Evolutionary conservation across 2,329 filamentous ascomycete species (phyloP).

Genomic region (Dryadomyces sulphureus): DNA sequence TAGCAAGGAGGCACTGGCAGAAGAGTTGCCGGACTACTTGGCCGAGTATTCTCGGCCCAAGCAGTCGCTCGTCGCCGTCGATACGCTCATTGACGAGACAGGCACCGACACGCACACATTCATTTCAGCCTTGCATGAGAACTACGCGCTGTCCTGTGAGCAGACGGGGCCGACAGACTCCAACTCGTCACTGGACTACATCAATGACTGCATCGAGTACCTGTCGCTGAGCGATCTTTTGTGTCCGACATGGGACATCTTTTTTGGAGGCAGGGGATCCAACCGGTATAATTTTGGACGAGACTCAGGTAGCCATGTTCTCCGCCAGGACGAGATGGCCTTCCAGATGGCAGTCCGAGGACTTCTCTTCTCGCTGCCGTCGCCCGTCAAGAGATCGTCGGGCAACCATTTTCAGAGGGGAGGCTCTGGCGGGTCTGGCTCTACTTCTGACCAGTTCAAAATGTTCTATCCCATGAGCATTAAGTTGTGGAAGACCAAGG

Average conservation of each 20-base stretch:
- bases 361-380: conserved; percentile 69
- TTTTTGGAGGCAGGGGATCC: conserved; percentile 42
- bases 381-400: conserved; percentile 63
- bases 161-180: conserved; percentile 31
- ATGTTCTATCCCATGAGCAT: conserved; percentile 88
- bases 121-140: conserved; percentile 39
- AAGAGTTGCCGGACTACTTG: conserved; percentile 45
- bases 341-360: conserved; percentile 86
- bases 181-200: conserved; percentile 54
- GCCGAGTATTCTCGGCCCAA: conserved; percentile 42
- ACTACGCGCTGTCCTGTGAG: conserved; percentile 77
- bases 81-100: conserved; percentile 78
- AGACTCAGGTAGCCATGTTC: conserved; percentile 52
- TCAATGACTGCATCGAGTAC: conserved; percentile 74
- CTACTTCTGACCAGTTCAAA: conserved; percentile 50
- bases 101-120: conserved; percentile 64
- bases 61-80: conserved; percentile 50
- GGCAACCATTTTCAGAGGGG: conserved; percentile 24
- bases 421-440: conserved; percentile 20
- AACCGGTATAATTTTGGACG: conserved; percentile 24
- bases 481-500: conserved; percentile 68
- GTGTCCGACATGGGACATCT: conserved; percentile 54
- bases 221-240: conserved; percentile 82
- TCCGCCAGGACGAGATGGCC: conserved; percentile 86
- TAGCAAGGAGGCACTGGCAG: conserved; percentile 26